Evolutionary conservation across 2,329 filamentous ascomycete species (phyloP).

Genomic region (Colletotrichum incanum): DNA sequence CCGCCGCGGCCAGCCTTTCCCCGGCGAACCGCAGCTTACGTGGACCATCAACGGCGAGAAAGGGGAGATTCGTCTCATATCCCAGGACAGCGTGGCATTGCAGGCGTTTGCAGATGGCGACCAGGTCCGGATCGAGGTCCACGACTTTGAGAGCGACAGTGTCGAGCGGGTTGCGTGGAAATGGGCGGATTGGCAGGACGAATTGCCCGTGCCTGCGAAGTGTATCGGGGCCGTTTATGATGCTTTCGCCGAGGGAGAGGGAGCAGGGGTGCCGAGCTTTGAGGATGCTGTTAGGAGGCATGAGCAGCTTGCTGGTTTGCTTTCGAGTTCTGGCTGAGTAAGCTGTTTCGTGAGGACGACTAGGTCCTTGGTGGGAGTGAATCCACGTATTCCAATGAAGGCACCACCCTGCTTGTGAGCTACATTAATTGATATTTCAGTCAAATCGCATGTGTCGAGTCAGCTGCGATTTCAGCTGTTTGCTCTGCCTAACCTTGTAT

Average conservation of each 20-base stretch:
- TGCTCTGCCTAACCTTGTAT: neutral
- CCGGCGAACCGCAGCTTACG: slow-evolving; percentile 59
- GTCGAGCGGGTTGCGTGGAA: slow-evolving; percentile 61
- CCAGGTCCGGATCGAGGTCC: slow-evolving; percentile 64
- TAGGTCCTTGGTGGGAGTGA: neutral
- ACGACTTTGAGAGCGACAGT: slow-evolving; percentile 63
- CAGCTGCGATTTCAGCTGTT: neutral
- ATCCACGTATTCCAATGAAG: neutral
- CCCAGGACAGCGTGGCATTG: slow-evolving; percentile 32
- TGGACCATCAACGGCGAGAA: slow-evolving; percentile 69
- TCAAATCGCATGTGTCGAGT: neutral
- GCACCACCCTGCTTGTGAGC: neutral
- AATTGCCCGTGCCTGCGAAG: slow-evolving; percentile 60
- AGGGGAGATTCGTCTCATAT: slow-evolving; percentile 58
- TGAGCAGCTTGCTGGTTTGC: slow-evolving; percentile 27
- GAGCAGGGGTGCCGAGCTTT: slow-evolving; percentile 10
- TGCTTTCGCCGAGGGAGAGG: slow-evolving; percentile 57
- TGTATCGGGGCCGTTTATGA: slow-evolving; percentile 73
- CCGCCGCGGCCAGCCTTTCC: slow-evolving; percentile 65
- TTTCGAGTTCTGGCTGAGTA: neutral
- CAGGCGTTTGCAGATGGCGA: slow-evolving; percentile 54
- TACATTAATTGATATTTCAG: neutral
- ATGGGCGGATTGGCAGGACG: slow-evolving; percentile 64
- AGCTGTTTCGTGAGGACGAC: no score
- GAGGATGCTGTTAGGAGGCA: slow-evolving; percentile 35